phyloP scores from a whole-genome alignment of 108 stramenopile species.

The Mediolabrus comicus region DNA sequence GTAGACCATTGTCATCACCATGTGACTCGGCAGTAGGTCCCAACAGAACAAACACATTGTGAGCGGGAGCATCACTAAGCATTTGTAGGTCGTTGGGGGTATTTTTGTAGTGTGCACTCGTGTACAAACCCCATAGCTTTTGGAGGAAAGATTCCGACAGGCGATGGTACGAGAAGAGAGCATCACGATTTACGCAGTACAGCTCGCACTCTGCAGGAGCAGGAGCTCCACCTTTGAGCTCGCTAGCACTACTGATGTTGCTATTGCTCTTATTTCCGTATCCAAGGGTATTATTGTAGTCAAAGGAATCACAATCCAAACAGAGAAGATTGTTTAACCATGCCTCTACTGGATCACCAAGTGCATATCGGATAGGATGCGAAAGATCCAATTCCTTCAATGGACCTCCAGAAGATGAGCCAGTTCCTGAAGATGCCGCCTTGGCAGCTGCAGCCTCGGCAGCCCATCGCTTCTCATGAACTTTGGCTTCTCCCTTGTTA shows the following conservation, averaged over 20 bases:
- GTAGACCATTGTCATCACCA: conserved; percentile 70
- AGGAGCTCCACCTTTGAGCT: conserved; percentile 84
- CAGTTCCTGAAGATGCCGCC: conserved; percentile 21
- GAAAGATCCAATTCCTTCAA: conserved; percentile 87
- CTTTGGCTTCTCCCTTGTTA: conserved; percentile 89
- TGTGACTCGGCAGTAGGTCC: conserved; percentile 85
- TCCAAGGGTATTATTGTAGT: conserved; percentile 48
- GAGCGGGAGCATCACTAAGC: conserved; percentile 98
- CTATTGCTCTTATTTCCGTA: neutral
- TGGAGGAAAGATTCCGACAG: conserved; percentile 97
- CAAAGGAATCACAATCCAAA: conserved; percentile 78
- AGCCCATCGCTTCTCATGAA: conserved; percentile 90
- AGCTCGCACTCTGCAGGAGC: conserved; percentile 94
- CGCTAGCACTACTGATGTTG: conserved; percentile 14
- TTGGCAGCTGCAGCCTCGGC: conserved; percentile 73
- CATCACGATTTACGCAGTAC: conserved; percentile 97
- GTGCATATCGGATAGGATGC: conserved; percentile 95
- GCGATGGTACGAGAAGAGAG: conserved; percentile 97
- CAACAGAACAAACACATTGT: conserved; percentile 94
- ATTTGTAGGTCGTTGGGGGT: conserved; percentile 98
- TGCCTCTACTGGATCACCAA: conserved; percentile 89
- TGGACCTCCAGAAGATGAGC: conserved; percentile 32
- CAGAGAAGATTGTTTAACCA: conserved; percentile 97
- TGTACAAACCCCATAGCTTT: conserved; percentile 96
- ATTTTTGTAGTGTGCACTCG: conserved; percentile 99